Evolutionary conservation across 768 basidiomycete genomes (phyloP).

Genomic region (Cystobasidium ongulense): DNA sequence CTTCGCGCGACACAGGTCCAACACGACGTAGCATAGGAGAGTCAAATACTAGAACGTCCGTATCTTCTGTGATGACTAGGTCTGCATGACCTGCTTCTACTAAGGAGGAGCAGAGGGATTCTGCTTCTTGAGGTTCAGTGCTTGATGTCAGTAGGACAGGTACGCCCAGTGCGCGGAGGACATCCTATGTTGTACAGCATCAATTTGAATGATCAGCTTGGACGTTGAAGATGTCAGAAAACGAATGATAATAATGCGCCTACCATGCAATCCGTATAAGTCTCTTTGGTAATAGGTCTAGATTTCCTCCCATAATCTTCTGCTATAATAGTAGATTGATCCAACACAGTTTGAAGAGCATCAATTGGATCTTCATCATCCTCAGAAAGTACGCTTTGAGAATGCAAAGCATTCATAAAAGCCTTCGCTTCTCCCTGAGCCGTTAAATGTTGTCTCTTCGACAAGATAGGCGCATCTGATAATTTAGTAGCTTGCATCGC

Average conservation of each 20-base stretch:
- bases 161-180: slow-evolving; percentile 29
- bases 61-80: slow-evolving; percentile 28
- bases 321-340: slow-evolving; percentile 10
- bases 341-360: slow-evolving; percentile 7
- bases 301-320: slow-evolving; percentile 9
- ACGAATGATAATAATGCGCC: not conserved
- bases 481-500: slow-evolving; percentile 4
- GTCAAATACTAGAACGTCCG: slow-evolving; percentile 29
- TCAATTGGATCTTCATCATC: slow-evolving; percentile 13
- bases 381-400: not conserved
- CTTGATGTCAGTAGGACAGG: slow-evolving; percentile 24
- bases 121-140: slow-evolving; percentile 28
- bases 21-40: slow-evolving; percentile 19
- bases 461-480: not conserved
- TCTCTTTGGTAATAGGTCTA: not conserved
- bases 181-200: not conserved
- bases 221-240: not conserved
- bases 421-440: slow-evolving; percentile 20
- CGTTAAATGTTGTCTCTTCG: not conserved
- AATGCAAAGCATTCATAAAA: not conserved
- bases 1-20: not conserved
- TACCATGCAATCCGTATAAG: slow-evolving; percentile 17
- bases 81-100: slow-evolving; percentile 8
- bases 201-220: not conserved
- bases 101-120: slow-evolving; percentile 24